Base-by-base conservation (phyloP, 129 eudicot genomes). In the Flaveria linearis region DNA sequence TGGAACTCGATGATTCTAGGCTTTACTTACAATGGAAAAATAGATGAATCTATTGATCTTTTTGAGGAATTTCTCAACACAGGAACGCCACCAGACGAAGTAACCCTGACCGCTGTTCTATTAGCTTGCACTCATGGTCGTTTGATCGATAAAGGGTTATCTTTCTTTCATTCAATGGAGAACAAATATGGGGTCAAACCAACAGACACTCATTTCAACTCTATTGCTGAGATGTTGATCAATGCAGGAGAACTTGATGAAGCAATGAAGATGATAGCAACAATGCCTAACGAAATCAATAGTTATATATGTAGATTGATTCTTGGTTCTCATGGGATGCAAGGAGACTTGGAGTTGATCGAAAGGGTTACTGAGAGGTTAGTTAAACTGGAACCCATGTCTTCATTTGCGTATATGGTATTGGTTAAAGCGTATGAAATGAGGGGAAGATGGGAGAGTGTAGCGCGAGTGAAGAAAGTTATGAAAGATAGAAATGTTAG, bases 1-100 rank as follows among this genome's bases (percentile, higher is more conserved):
- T 93, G 98, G 98, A 93, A 93, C 74, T 83, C 92, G 9, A 87
- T 93, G 88, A 85, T 90, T 60, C 36, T 77, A 42, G 97, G 91
- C n/a, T 77, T 77, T 68, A 55, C 88, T 36, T 70, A 80, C 66
- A 88, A 88, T 51, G 98, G 96, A 45, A 84, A 82, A 80, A 64
- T 52, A 13, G 45, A 26, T 4, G 86, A 93, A 81, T 72, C 96
- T 53, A n/a, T 90, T 72, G 25, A 75, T 16, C 82, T 84, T 56
- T 93, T 88, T 47, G 67, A 82, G 30, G 77, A 90, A 50, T 67
- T 90, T 57, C 86, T 79, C 45, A 62, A 43, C 69, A 57, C 55
- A 1, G 96, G 98, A 57, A 82, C 61, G 41, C 51, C 42, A 14
- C 96, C 97, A 47, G 98, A 93, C 75, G 82, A 63, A 49, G 80